A percentile compares a stretch with the other conserved stretches of the same genome.
Evolutionary conservation across 768 basidiomycete species (phyloP).

Genomic region (Leccinum uliginosum): DNA sequence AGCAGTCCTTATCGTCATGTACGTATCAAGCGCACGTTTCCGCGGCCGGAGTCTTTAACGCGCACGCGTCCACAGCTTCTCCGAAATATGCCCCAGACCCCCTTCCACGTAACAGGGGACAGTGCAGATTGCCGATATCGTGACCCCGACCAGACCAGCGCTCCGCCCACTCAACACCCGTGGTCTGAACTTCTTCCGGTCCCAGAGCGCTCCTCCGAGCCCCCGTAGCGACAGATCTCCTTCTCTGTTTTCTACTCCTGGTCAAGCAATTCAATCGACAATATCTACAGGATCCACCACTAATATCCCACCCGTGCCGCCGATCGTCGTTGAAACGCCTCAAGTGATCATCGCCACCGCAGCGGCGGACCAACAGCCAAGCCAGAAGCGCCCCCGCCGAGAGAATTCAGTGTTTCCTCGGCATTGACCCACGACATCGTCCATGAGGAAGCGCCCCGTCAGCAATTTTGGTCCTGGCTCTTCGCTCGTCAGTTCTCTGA

Average conservation of each 20-base stretch:
- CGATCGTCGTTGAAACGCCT: background rate
- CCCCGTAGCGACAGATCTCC: constrained; percentile 29
- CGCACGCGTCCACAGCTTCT: constrained; percentile 53
- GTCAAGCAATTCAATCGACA: background rate
- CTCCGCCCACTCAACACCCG: constrained; percentile 42
- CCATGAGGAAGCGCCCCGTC: constrained; percentile 13
- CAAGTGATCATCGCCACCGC: background rate
- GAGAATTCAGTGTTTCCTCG: background rate
- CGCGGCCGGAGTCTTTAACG: background rate
- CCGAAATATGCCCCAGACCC: constrained; percentile 91
- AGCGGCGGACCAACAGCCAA: constrained; percentile 4
- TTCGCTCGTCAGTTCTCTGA: constrained; percentile 15
- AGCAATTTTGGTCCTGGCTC: constrained; percentile 12
- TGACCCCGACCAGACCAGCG: constrained; percentile 22
- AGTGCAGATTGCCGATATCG: constrained; percentile 4
- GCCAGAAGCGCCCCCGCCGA: background rate
- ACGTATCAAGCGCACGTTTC: constrained; percentile 31
- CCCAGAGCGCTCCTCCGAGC: constrained; percentile 56
- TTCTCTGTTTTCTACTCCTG: constrained; percentile 4
- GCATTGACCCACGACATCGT: background rate
- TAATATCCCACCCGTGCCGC: background rate
- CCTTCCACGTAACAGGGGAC: too few relatives aligned
- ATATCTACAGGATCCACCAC: background rate
- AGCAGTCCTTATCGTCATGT: constrained; percentile 89
- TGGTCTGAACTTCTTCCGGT: constrained; percentile 48